Percentiles rank a stretch among this genome's conserved stretches.
Evolutionary conservation across 1,284 basidiomycete genomes (phyloP).

Genomic region (Ustilago tritici): DNA sequence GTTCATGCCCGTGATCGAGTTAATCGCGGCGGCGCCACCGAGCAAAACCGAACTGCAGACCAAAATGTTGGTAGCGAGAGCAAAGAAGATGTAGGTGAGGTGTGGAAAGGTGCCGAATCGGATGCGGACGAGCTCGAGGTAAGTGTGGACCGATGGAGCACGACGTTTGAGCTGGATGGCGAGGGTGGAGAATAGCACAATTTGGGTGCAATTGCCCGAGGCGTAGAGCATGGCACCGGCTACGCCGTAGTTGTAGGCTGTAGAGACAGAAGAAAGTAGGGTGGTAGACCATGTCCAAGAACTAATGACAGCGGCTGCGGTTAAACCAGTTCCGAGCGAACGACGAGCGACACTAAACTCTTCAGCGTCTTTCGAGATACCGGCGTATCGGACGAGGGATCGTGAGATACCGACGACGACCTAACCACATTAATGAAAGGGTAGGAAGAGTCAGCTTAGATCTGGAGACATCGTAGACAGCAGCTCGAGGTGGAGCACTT

Average conservation of each 20-base stretch:
- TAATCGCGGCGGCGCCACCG: slow-evolving; percentile 59
- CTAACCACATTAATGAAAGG: neutral
- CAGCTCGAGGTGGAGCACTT: slow-evolving; percentile 2
- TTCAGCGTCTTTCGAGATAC: slow-evolving; percentile 49
- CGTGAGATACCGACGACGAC: slow-evolving; percentile 56
- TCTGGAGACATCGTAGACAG: neutral
- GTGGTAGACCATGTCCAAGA: slow-evolving; percentile 66
- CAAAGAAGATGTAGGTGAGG: slow-evolving; percentile 62
- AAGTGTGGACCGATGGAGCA: slow-evolving; percentile 59
- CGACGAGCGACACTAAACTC: slow-evolving; percentile 59
- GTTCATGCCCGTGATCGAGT: slow-evolving; percentile 60
- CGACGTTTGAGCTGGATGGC: slow-evolving; percentile 62
- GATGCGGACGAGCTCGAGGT: slow-evolving; percentile 59
- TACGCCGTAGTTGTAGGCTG: slow-evolving; percentile 64
- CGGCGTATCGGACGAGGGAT: slow-evolving; percentile 48
- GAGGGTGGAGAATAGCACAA: slow-evolving; percentile 60
- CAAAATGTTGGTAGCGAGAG: slow-evolving; percentile 63
- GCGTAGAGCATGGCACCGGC: slow-evolving; percentile 63
- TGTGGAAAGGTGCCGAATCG: slow-evolving; percentile 56
- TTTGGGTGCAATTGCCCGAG: slow-evolving; percentile 59
- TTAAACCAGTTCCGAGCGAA: slow-evolving; percentile 60
- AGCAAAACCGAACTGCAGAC: slow-evolving; percentile 58
- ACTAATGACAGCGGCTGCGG: slow-evolving; percentile 59
- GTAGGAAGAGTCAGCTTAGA: neutral
- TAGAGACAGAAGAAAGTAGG: slow-evolving; percentile 53